phyloP scores from a whole-genome alignment of 768 basidiomycete genomes.

The Lactarius pseudohatsudake region DNA sequence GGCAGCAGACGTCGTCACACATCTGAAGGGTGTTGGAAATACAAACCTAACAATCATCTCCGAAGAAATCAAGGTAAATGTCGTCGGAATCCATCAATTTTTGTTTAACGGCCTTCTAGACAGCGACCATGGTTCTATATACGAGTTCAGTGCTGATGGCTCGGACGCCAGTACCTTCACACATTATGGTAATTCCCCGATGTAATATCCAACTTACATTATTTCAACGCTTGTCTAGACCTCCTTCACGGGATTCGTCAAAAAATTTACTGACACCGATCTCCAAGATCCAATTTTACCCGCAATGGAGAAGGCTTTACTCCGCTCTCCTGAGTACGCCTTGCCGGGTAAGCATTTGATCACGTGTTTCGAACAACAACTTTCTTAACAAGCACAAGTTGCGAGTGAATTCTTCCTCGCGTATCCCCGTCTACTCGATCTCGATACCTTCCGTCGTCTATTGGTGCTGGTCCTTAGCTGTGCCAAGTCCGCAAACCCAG shows the following conservation, averaged over 20 bases:
- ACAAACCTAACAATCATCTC: constrained; percentile 44
- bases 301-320: constrained; percentile 72
- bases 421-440: constrained; percentile 51
- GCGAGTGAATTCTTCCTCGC: constrained; percentile 57
- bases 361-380: constrained; percentile 9
- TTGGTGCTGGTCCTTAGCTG: constrained; percentile 61
- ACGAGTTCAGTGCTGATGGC: constrained; percentile 62
- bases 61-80: constrained; percentile 46
- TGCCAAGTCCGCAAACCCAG: constrained; percentile 70
- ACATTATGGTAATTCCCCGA: constrained; percentile 52
- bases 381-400: constrained; percentile 39
- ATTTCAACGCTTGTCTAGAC: constrained; percentile 35
- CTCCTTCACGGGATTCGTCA: constrained; percentile 64
- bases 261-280: constrained; percentile 50
- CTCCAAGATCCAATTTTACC: constrained; percentile 60
- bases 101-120: constrained; percentile 38
- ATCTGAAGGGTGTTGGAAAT: constrained; percentile 57
- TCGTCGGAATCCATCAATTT: neutral
- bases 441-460: constrained; percentile 51
- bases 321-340: constrained; percentile 79
- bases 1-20: constrained; percentile 66
- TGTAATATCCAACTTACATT: neutral
- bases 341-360: constrained; percentile 51
- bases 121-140: constrained; percentile 60
- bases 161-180: constrained; percentile 56